A percentile compares a stretch with the other conserved stretches of the same genome.
These are phyloP conservation scores for Diaporthe ampelina DNA, from an alignment of 2,329 filamentous ascomycete genomes.

Conservation along the genomic window DNA sequence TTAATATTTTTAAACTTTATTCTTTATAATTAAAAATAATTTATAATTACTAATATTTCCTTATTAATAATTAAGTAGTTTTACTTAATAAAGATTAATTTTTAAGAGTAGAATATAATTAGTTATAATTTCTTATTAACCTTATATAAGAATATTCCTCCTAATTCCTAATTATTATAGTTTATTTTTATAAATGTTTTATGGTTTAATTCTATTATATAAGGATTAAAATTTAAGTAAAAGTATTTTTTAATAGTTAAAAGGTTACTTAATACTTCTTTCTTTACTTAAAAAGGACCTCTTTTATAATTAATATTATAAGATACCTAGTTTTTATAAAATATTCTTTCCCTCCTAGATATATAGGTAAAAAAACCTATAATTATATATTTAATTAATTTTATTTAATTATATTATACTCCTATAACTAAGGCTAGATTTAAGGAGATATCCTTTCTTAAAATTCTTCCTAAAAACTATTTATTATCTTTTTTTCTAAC, in stretches of 20 bases:
- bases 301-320: background rate
- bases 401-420: no score
- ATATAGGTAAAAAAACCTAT: background rate
- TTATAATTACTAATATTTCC: no score
- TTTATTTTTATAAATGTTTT: background rate
- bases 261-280: background rate
- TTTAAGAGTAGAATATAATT: background rate
- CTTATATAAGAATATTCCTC: background rate
- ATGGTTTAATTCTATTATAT: background rate
- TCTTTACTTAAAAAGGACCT: fast-evolving
- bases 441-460: no score
- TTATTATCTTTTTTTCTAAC: no score
- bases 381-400: background rate
- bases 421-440: background rate
- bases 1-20: no score
- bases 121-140: background rate
- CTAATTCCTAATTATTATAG: background rate
- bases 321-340: background rate
- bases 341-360: background rate
- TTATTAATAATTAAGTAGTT: no score
- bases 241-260: background rate
- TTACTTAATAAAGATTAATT: no score
- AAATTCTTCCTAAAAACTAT: no score
- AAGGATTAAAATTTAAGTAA: background rate
- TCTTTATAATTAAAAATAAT: no score